A percentile compares a stretch with the other conserved stretches of the same genome.
Conservation (phyloP, 176 grass and related monocot species). For the Triticum turgidum region DNA sequence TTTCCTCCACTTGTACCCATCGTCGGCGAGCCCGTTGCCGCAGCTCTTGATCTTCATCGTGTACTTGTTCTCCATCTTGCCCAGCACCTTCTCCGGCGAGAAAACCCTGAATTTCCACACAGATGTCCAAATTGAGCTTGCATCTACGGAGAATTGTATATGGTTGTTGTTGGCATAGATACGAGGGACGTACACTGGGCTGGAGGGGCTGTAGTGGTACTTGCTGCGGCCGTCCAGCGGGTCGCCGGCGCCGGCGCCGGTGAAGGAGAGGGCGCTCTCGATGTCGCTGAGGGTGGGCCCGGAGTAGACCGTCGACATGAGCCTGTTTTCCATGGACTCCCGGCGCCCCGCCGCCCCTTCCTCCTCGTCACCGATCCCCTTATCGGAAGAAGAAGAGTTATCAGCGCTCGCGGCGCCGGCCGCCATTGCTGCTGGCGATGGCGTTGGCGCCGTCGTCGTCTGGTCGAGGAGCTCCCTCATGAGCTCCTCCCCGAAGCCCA, state of each 20-base stretch:
- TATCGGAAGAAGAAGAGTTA: background rate
- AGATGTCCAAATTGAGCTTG: background rate
- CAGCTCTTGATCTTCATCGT: constrained; percentile 76
- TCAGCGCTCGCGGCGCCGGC: background rate
- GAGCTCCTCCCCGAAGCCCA: constrained; percentile 44
- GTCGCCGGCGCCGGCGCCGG: background rate
- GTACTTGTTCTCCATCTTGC: constrained; percentile 91
- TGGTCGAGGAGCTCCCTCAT: constrained; percentile 56
- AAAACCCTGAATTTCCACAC: constrained; percentile 38
- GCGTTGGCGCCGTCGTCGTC: background rate
- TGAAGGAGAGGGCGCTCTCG: constrained; percentile 75
- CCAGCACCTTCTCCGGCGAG: constrained; percentile 64
- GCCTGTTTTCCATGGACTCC: constrained; percentile 79
- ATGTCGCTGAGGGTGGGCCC: constrained; percentile 86
- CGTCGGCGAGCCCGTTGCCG: constrained; percentile 59
- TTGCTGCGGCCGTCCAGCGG: constrained; percentile 12
- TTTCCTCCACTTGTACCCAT: constrained; percentile 98
- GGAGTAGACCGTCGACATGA: constrained; percentile 89
- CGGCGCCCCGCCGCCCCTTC: background rate
- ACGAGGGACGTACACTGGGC: constrained; percentile 41
- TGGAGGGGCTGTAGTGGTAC: constrained; percentile 21
- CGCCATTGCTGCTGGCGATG: background rate
- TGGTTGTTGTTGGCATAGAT: background rate
- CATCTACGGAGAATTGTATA: background rate
- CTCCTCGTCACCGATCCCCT: background rate